Evolutionary conservation across 345 rosid genomes (phyloP).

Genomic region (Eutrema heterophyllum): DNA sequence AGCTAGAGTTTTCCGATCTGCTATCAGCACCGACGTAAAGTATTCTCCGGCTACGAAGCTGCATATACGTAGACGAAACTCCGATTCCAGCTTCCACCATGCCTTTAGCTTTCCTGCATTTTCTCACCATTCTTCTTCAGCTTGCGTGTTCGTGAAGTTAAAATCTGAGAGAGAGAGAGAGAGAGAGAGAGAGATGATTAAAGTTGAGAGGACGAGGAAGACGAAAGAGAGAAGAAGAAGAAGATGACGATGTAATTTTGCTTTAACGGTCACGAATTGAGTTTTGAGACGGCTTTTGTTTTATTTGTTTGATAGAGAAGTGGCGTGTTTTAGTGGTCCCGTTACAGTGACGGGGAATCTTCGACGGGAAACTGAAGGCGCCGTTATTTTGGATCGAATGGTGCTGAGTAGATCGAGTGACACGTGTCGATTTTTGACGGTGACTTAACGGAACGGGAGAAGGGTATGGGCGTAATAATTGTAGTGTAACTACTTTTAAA

Average conservation of each 20-base stretch:
- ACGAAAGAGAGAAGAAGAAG: neutral
- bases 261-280: slow-evolving; percentile 43
- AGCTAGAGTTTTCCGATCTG: slow-evolving; percentile 30
- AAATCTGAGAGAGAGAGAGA: neutral
- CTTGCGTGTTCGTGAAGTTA: neutral
- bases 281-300: neutral
- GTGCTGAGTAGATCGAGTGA: neutral
- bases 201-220: slow-evolving; percentile 4
- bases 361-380: slow-evolving; percentile 79
- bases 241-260: slow-evolving; percentile 15
- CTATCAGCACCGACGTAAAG: neutral
- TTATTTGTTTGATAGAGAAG: slow-evolving; percentile 6
- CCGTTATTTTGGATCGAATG: slow-evolving; percentile 38
- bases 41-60: slow-evolving; percentile 38
- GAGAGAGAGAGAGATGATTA: slow-evolving; percentile 1
- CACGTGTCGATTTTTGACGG: slow-evolving; percentile 26
- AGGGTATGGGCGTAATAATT: slow-evolving; percentile 18
- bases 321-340: slow-evolving; percentile 40
- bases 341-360: slow-evolving; percentile 56
- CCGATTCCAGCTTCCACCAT: slow-evolving; percentile 33
- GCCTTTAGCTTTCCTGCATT: slow-evolving; percentile 32
- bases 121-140: slow-evolving; percentile 38
- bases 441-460: slow-evolving; percentile 30
- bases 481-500: slow-evolving; percentile 24
- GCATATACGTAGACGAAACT: slow-evolving; percentile 32